Evolutionary conservation across 768 basidiomycete genomes (phyloP), one percentile per base, ranked within the genome.

Genomic region (Rhodotorula toruloides): DNA sequence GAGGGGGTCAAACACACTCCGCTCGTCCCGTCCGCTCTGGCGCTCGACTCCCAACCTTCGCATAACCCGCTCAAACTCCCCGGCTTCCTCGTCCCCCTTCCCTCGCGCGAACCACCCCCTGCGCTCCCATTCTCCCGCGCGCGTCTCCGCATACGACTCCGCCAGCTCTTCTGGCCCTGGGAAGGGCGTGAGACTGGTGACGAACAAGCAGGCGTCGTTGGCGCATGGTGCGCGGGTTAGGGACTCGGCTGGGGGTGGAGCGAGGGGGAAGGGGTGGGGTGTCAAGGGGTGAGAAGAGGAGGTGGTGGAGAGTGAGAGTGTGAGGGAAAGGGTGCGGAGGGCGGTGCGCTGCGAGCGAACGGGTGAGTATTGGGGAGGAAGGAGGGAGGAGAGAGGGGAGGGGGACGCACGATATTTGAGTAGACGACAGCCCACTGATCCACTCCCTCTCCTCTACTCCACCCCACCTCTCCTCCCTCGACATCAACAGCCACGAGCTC

Each of bases 171-270:
- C 21, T 8, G 72, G 58, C 11, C 49, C 27, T 9, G 66, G 61
- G 56, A 68, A 71, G 22, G 72, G 60, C 22, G 60, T 37, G 29
- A 73, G 50, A 19, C 63, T 68, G 40, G 73, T 71, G 14, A 62
- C 31, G 63, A 73, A 73, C 34, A 72, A 55, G 52, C 70, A 70
- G 37, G 44, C 42, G 53, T 72, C 73, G 61, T 71, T 61, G 46
- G 47, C 49, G 60, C 68, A 68, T 16, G 73, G 67, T 0, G 67
- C 65, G 34, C 70, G 67, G 4, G 57, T 43, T 46, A 60, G 59
- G 22, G 63, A 60, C 50, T 58, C 58, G 47, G 70, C 54, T 0
- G 67, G 72, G 17, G 70, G 64, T 19, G 67, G n/a, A 12, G 61
- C 31, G 48, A 68, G 46, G 2, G 65, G 68, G 59, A 73, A 70